Evolutionary conservation across 192 early-diverging fungal genomes (phyloP).

Genomic region (Linnemannia zychae): DNA sequence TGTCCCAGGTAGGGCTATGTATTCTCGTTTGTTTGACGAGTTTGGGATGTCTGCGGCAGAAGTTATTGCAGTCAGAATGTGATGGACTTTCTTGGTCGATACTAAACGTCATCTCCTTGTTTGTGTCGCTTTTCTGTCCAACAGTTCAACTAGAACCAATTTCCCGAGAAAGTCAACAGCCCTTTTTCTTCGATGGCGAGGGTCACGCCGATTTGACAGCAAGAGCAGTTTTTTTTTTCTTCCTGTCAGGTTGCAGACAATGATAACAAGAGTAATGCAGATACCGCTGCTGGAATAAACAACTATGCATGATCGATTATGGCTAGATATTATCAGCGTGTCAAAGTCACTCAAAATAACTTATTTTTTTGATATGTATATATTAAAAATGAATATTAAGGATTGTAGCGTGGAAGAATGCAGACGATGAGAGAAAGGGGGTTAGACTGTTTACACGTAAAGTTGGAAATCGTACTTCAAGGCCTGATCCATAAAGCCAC

Average conservation of each 20-base stretch:
- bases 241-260: neutral
- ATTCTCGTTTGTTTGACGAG: too few relatives aligned
- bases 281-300: neutral
- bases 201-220: neutral
- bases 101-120: conserved; percentile 4
- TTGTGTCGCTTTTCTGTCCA: conserved; percentile 9
- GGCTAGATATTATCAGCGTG: too few relatives aligned
- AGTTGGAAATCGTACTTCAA: conserved; percentile 32
- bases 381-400: neutral
- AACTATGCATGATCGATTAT: neutral
- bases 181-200: neutral
- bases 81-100: too few relatives aligned
- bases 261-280: conserved; percentile 3
- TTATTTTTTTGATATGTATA: neutral
- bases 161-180: neutral
- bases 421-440: neutral
- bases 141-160: conserved; percentile 12
- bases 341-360: neutral
- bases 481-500: conserved; percentile 22
- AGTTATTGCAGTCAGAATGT: too few relatives aligned
- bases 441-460: neutral
- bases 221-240: neutral
- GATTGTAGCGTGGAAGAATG: neutral
- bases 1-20: conserved; percentile 36
- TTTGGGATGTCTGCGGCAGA: too few relatives aligned